Evolutionary conservation across 805 yeast species (phyloP).

Genomic region (Candida pseudoglaebosa): DNA sequence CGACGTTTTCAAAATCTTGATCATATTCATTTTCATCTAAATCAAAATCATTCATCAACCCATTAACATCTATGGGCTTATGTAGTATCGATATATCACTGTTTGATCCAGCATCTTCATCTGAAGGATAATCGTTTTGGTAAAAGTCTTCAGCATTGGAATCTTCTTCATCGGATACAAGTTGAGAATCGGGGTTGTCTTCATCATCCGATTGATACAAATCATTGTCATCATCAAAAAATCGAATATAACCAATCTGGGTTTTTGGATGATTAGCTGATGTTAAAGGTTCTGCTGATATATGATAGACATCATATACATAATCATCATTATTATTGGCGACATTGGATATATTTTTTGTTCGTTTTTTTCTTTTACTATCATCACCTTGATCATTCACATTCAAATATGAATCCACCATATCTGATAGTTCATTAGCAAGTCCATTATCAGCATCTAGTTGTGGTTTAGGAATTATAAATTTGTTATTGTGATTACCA

Average conservation of each 20-base stretch:
- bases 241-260: slow-evolving; percentile 50
- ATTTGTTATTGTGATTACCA: slow-evolving; percentile 20
- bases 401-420: slow-evolving; percentile 61
- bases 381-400: slow-evolving; percentile 15
- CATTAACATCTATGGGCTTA: slow-evolving; percentile 11
- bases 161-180: slow-evolving; percentile 69
- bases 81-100: slow-evolving; percentile 10
- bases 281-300: slow-evolving; percentile 30
- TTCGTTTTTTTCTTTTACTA: slow-evolving; percentile 12
- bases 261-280: slow-evolving; percentile 47
- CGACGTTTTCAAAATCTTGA: slow-evolving; percentile 25
- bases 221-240: slow-evolving; percentile 53
- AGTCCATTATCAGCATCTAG: slow-evolving; percentile 31
- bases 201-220: slow-evolving; percentile 37
- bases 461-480: slow-evolving; percentile 32
- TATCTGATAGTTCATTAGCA: slow-evolving; percentile 66
- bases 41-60: slow-evolving; percentile 17
- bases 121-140: slow-evolving; percentile 92
- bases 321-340: slow-evolving; percentile 38
- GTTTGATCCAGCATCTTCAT: slow-evolving; percentile 59
- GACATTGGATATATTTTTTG: slow-evolving; percentile 2
- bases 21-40: slow-evolving; percentile 18
- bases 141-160: slow-evolving; percentile 91
- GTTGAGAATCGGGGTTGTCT: slow-evolving; percentile 17
- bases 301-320: slow-evolving; percentile 81